A percentile compares a stretch with the other conserved stretches of the same genome.
Evolutionary conservation across 768 basidiomycete species (phyloP).

Genomic region (Cystobasidium onofrii): DNA sequence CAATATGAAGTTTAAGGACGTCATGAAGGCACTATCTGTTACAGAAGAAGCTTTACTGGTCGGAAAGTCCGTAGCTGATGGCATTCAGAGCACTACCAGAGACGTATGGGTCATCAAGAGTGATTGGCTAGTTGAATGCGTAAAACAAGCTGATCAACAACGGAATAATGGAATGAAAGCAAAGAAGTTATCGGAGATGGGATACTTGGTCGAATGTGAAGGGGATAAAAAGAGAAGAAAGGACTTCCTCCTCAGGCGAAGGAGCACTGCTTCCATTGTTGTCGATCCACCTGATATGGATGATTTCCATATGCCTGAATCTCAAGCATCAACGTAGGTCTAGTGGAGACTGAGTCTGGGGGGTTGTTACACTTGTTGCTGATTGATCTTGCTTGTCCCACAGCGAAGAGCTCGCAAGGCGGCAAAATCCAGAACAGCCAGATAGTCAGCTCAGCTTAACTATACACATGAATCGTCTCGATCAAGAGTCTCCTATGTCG

Average conservation of each 20-base stretch:
- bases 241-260: neutral
- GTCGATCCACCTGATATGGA: conserved; percentile 7
- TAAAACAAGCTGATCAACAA: neutral
- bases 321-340: conserved; percentile 24
- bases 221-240: conserved; percentile 24
- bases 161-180: neutral
- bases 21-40: conserved; percentile 4
- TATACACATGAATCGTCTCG: neutral
- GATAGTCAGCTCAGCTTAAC: neutral
- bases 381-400: neutral
- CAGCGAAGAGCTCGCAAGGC: neutral
- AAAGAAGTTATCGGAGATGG: neutral
- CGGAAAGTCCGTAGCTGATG: neutral
- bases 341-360: neutral
- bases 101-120: conserved; percentile 14
- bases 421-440: neutral
- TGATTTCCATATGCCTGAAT: conserved; percentile 28
- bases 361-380: neutral
- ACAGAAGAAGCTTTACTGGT: conserved; percentile 12
- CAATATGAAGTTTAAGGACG: conserved; percentile 15
- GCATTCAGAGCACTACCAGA: neutral
- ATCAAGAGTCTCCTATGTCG: conserved; percentile 17
- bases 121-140: conserved; percentile 17
- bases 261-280: neutral
- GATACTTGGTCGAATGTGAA: conserved; percentile 16